A percentile compares a stretch with the other conserved stretches of the same genome.
Conservation (phyloP, 2,329 filamentous ascomycete species). For the Alternaria hordeiaustralica region DNA sequence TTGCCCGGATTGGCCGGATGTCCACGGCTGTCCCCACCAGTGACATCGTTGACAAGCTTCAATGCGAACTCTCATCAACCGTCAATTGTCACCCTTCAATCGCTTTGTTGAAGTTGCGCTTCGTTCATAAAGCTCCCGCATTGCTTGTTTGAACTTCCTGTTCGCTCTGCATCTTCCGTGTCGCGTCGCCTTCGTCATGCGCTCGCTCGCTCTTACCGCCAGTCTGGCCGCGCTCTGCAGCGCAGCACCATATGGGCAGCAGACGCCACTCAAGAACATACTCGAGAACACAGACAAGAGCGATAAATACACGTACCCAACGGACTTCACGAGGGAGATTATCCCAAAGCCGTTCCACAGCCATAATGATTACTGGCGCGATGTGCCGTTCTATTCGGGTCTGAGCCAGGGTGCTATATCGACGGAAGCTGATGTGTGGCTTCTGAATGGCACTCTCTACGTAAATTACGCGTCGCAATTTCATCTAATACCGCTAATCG, state of each 20-base stretch:
- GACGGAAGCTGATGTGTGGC: constrained; percentile 68
- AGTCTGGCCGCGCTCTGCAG: constrained; percentile 20
- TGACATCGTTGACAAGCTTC: constrained; percentile 26
- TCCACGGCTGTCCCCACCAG: constrained; percentile 22
- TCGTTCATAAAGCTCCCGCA: background rate
- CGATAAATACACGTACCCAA: constrained; percentile 65
- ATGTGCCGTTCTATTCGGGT: constrained; percentile 58
- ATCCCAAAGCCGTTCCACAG: constrained; percentile 63
- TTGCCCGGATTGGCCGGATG: constrained; percentile 26
- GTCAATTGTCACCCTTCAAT: constrained; percentile 5
- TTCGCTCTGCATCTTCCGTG: background rate
- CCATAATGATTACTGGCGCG: constrained; percentile 67
- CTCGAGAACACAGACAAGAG: constrained; percentile 61
- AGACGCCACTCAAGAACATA: constrained; percentile 60
- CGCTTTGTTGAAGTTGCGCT: background rate
- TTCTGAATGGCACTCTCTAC: constrained; percentile 62
- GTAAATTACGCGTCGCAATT: constrained; percentile 43
- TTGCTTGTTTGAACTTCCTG: background rate
- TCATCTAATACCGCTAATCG: background rate
- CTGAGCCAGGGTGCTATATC: constrained; percentile 64
- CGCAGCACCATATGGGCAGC: constrained; percentile 47
- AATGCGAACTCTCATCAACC: constrained; percentile 17
- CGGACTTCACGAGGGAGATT: constrained; percentile 66
- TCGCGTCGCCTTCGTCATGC: constrained; percentile 24
- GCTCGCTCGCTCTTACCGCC: constrained; percentile 22